Conservation (phyloP, 805 yeast species). For the Yamadazyma akitaensis region DNA sequence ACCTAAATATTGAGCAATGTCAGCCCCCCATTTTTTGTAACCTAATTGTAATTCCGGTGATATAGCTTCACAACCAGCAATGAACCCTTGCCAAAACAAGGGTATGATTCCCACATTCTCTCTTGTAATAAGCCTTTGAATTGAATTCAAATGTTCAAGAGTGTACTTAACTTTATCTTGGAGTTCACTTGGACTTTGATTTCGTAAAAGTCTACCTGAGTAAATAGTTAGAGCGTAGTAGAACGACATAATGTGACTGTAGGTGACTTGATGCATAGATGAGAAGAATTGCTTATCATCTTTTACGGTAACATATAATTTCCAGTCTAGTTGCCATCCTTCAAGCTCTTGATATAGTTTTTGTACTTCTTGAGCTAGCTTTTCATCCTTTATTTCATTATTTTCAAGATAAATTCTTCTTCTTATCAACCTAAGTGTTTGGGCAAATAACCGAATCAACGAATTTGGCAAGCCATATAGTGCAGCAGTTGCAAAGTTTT, state of each 20-base stretch:
- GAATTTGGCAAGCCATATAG: slow-evolving; percentile 84
- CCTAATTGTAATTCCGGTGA: slow-evolving; percentile 57
- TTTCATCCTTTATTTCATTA: slow-evolving; percentile 6
- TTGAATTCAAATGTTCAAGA: slow-evolving; percentile 58
- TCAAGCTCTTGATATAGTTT: slow-evolving; percentile 46
- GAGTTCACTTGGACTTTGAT: slow-evolving; percentile 50
- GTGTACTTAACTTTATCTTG: slow-evolving; percentile 62
- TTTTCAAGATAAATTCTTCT: slow-evolving; percentile 54
- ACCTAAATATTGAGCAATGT: slow-evolving; percentile 53
- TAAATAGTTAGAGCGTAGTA: slow-evolving; percentile 70
- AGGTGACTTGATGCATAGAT: slow-evolving; percentile 65
- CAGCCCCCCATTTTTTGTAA: slow-evolving; percentile 72
- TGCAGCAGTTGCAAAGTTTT: slow-evolving; percentile 70
- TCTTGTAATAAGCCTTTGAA: slow-evolving; percentile 54
- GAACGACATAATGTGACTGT: slow-evolving; percentile 78
- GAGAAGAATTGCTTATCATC: slow-evolving; percentile 37
- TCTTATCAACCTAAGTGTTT: slow-evolving; percentile 64
- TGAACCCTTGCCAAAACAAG: slow-evolving; percentile 84
- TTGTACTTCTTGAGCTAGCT: slow-evolving; percentile 17
- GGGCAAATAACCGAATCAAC: slow-evolving; percentile 65
- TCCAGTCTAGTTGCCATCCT: slow-evolving; percentile 78
- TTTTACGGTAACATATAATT: slow-evolving; percentile 34
- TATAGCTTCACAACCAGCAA: slow-evolving; percentile 79
- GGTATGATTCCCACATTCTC: slow-evolving; percentile 66
- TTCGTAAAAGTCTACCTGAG: slow-evolving; percentile 61